Evolutionary conservation across 2,329 filamentous ascomycete genomes (phyloP).

Genomic region (Esteya vermicola): DNA sequence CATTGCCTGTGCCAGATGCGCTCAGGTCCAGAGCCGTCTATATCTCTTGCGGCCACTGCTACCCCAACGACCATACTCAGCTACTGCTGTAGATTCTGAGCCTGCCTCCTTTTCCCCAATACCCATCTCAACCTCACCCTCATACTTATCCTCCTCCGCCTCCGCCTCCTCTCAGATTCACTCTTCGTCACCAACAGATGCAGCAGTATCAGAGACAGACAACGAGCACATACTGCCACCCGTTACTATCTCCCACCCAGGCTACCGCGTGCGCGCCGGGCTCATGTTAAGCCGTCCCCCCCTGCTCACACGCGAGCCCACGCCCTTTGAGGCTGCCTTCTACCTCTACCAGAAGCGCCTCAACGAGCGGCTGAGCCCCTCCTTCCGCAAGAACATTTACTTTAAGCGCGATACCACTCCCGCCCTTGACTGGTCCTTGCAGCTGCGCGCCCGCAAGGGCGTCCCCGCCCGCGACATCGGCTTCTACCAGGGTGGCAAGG

Average conservation of each 20-base stretch:
- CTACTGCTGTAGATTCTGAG: no score
- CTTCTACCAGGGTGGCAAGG: slow-evolving; percentile 46
- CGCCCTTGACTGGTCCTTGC: slow-evolving; percentile 81
- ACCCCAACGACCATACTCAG: slow-evolving; percentile 19
- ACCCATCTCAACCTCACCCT: no score
- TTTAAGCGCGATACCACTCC: slow-evolving; percentile 80
- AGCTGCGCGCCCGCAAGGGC: slow-evolving; percentile 57
- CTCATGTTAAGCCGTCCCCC: slow-evolving; percentile 82
- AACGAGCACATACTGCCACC: no score
- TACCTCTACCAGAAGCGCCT: slow-evolving; percentile 96
- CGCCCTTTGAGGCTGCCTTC: slow-evolving; percentile 81
- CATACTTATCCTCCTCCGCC: slow-evolving; percentile 16
- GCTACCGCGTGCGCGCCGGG: slow-evolving; percentile 43
- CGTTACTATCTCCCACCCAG: background rate
- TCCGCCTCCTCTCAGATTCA: no score
- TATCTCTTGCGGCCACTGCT: background rate
- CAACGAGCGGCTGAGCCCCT: slow-evolving; percentile 78
- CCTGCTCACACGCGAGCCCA: slow-evolving; percentile 68
- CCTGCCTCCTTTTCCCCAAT: no score
- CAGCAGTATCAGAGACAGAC: slow-evolving; percentile 11
- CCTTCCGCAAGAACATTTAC: slow-evolving; percentile 86
- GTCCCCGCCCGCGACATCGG: slow-evolving; percentile 76
- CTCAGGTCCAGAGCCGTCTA: background rate
- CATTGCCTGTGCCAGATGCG: slow-evolving; percentile 21
- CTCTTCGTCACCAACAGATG: slow-evolving; percentile 9